Evolutionary conservation across 2,329 filamentous ascomycete genomes (phyloP).

Genomic region (Coccinonectria pachysandricola): DNA sequence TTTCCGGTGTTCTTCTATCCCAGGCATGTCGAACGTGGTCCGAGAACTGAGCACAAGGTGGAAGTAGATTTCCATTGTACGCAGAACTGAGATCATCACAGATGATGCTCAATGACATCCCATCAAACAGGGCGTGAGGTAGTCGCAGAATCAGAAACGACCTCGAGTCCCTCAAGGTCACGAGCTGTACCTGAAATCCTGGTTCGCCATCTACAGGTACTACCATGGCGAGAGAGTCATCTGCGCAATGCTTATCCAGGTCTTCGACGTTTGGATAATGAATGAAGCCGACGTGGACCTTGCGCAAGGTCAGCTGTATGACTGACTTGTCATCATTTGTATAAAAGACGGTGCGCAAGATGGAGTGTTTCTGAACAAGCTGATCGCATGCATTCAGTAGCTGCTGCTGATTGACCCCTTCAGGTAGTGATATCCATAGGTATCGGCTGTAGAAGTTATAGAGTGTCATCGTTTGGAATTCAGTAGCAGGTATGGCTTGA

Average conservation of each 20-base stretch:
- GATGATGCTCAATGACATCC: constrained; percentile 1
- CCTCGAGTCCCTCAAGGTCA: constrained; percentile 1
- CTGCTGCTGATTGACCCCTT: neutral
- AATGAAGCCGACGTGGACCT: neutral
- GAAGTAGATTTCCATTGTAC: constrained; percentile 1
- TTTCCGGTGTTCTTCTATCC: constrained; percentile 1
- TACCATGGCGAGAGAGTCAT: constrained; percentile 1
- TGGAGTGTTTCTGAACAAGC: constrained; percentile 2
- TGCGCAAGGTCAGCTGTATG: constrained; percentile 1
- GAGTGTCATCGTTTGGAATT: constrained; percentile 2
- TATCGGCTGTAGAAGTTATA: constrained; percentile 2
- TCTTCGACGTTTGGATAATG: constrained; percentile 1
- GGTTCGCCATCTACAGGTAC: constrained; percentile 1
- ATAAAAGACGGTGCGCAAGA: constrained; percentile 1
- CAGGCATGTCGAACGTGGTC: constrained; percentile 2
- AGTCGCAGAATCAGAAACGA: constrained; percentile 1
- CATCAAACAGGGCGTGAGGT: constrained; percentile 1
- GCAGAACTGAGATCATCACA: constrained; percentile 1
- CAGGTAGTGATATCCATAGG: constrained; percentile 1
- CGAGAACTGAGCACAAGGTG: constrained; percentile 1
- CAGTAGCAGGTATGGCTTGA: constrained; percentile 1
- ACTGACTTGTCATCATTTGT: constrained; percentile 1
- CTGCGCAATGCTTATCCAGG: constrained; percentile 2
- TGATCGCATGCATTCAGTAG: constrained; percentile 1
- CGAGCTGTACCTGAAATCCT: constrained; percentile 2